phyloP scores from a whole-genome alignment of 352 stramenopile genomes.

The Pythium aristosporum region DNA sequence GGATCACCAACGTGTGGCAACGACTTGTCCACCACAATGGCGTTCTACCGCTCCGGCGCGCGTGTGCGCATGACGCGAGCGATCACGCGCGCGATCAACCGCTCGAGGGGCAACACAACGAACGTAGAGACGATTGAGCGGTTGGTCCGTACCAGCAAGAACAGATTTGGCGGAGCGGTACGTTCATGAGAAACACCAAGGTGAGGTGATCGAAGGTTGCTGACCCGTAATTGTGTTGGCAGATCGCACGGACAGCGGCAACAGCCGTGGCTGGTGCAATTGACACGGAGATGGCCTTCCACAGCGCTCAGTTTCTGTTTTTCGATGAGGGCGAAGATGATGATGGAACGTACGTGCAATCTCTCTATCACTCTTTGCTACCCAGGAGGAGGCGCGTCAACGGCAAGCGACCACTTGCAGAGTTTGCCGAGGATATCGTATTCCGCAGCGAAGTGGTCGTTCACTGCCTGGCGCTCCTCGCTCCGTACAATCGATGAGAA shows the following conservation, averaged over 20 bases:
- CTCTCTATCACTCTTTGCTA: background rate
- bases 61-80: conserved; percentile 66
- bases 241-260: conserved; percentile 54
- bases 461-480: background rate
- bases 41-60: conserved; percentile 60
- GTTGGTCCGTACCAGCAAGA: conserved; percentile 62
- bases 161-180: conserved; percentile 64
- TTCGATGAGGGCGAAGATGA: conserved; percentile 77
- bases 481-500: conserved; percentile 19
- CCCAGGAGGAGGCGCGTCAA: background rate
- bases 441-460: background rate
- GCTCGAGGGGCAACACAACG: conserved; percentile 45
- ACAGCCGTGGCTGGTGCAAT: conserved; percentile 46
- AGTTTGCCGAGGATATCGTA: background rate
- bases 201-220: too few relatives aligned
- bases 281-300: conserved; percentile 57
- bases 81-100: conserved; percentile 57
- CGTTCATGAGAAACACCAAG: conserved; percentile 11
- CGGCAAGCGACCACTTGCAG: conserved; percentile 1
- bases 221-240: background rate
- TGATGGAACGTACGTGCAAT: conserved; percentile 68
- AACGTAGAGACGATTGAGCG: conserved; percentile 54
- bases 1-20: conserved; percentile 19
- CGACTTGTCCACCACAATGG: conserved; percentile 35
- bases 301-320: conserved; percentile 67